A percentile compares a stretch with the other conserved stretches of the same genome.
Conservation (phyloP, 176 grass and related monocot species). For the Rhipidocladum racemiflorum region DNA sequence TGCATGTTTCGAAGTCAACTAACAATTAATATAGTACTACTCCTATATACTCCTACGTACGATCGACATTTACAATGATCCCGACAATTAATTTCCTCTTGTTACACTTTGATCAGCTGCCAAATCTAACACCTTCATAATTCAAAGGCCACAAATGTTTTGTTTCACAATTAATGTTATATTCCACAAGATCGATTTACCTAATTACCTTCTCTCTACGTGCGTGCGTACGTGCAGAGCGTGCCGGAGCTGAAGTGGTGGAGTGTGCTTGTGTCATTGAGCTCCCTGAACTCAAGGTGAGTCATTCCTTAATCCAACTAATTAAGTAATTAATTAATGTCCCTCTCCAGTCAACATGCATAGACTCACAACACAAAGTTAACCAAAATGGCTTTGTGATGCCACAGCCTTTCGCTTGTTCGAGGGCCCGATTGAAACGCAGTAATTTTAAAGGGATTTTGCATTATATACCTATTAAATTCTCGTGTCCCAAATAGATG, state of each 20-base stretch:
- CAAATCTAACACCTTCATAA: neutral
- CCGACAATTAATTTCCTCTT: neutral
- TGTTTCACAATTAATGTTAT: neutral
- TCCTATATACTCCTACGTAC: neutral
- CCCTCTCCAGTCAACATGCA: neutral
- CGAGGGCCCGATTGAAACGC: too few species aligned
- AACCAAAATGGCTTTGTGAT: neutral
- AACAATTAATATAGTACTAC: neutral
- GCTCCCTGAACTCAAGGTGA: constrained; percentile 64
- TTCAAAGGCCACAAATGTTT: neutral
- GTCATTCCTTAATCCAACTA: neutral
- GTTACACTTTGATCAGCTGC: neutral
- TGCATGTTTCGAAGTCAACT: neutral
- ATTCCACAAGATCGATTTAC: neutral
- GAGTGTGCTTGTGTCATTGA: constrained; percentile 70
- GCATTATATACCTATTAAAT: too few species aligned
- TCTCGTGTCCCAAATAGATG: too few species aligned
- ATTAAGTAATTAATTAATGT: neutral
- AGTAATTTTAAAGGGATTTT: too few species aligned
- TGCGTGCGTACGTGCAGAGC: constrained; percentile 27
- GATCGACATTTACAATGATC: neutral
- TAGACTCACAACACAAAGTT: neutral
- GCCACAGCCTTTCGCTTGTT: neutral
- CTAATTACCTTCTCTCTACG: neutral
- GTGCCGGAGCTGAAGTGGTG: constrained; percentile 60